These are phyloP conservation scores for Colletotrichum somersetense DNA, from an alignment of 2,329 filamentous ascomycete species.

Conservation along the genomic window DNA sequence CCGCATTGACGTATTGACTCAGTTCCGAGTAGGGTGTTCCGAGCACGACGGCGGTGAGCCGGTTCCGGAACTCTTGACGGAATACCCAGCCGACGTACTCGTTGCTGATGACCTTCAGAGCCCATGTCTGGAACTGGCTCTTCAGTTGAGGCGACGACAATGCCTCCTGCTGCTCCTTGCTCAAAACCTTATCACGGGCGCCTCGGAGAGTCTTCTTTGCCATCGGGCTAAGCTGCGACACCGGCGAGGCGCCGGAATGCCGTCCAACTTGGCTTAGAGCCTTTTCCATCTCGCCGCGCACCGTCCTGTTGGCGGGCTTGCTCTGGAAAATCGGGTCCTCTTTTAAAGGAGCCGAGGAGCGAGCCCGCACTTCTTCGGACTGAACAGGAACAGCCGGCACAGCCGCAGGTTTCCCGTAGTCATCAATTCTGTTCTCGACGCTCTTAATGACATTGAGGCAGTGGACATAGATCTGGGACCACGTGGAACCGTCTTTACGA, in stretches of 20 bases:
- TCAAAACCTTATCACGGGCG: slow-evolving; percentile 62
- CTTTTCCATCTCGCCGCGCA: slow-evolving; percentile 61
- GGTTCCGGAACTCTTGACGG: slow-evolving; percentile 75
- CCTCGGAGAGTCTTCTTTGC: slow-evolving; percentile 63
- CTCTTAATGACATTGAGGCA: slow-evolving; percentile 78
- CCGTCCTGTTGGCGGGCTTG: slow-evolving; percentile 52
- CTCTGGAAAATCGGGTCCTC: slow-evolving; percentile 61
- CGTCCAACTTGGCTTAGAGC: slow-evolving; percentile 58
- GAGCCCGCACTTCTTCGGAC: slow-evolving; percentile 50
- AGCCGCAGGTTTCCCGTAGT: slow-evolving; percentile 63
- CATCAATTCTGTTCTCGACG: slow-evolving; percentile 76
- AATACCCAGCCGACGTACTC: slow-evolving; percentile 75
- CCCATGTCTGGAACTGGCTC: slow-evolving; percentile 62
- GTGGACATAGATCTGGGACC: slow-evolving; percentile 80
- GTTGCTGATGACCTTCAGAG: slow-evolving; percentile 59
- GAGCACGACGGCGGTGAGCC: slow-evolving; percentile 75
- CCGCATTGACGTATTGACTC: slow-evolving; percentile 77
- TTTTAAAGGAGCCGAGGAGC: slow-evolving; percentile 56
- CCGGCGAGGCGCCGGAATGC: slow-evolving; percentile 62
- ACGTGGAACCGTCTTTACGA: slow-evolving; percentile 81
- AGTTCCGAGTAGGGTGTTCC: slow-evolving; percentile 80
- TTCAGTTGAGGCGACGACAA: slow-evolving; percentile 63
- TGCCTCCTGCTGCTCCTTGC: slow-evolving; percentile 67
- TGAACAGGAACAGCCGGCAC: slow-evolving; percentile 50
- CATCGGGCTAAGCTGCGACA: slow-evolving; percentile 62